Evolutionary conservation across 768 basidiomycete genomes (phyloP).

Genomic region (Psilocybe azurescens): DNA sequence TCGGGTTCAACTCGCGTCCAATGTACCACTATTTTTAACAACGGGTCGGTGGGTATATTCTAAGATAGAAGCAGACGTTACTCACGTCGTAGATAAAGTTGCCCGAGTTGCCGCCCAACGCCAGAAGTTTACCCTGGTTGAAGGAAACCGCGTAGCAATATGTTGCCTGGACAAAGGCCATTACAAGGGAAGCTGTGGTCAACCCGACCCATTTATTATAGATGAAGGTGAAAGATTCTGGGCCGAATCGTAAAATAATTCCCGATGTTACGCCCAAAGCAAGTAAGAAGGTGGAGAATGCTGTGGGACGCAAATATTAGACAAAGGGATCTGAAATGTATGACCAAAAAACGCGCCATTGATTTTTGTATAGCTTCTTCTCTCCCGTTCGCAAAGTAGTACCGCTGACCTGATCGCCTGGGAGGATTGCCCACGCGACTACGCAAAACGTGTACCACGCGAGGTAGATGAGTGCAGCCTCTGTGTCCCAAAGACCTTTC

Average conservation of each 20-base stretch:
- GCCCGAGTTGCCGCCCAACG: slow-evolving; percentile 91
- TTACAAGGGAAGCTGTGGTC: slow-evolving; percentile 78
- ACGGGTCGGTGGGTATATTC: not conserved
- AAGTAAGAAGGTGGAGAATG: slow-evolving; percentile 86
- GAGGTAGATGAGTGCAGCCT: slow-evolving; percentile 77
- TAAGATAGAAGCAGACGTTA: slow-evolving; percentile 11
- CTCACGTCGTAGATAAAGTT: slow-evolving; percentile 90
- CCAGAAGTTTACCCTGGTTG: slow-evolving; percentile 73
- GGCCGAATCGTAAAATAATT: slow-evolving; percentile 74
- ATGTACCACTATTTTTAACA: slow-evolving; percentile 74
- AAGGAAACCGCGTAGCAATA: slow-evolving; percentile 78
- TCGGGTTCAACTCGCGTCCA: slow-evolving; percentile 93
- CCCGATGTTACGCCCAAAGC: slow-evolving; percentile 77
- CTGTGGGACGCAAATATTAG: slow-evolving; percentile 42
- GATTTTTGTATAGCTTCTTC: slow-evolving; percentile 86
- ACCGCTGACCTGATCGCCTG: slow-evolving; percentile 75
- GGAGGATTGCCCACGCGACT: slow-evolving; percentile 80
- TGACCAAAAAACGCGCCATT: slow-evolving; percentile 67
- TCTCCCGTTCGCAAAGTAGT: slow-evolving; percentile 74
- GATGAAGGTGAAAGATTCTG: slow-evolving; percentile 83
- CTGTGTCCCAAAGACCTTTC: slow-evolving; percentile 80
- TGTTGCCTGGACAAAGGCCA: slow-evolving; percentile 77
- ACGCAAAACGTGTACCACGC: slow-evolving; percentile 94
- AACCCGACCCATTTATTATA: slow-evolving; percentile 94
- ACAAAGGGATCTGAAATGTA: not conserved